Conservation (phyloP, 768 basidiomycete genomes). For the Serendipita sp. region DNA sequence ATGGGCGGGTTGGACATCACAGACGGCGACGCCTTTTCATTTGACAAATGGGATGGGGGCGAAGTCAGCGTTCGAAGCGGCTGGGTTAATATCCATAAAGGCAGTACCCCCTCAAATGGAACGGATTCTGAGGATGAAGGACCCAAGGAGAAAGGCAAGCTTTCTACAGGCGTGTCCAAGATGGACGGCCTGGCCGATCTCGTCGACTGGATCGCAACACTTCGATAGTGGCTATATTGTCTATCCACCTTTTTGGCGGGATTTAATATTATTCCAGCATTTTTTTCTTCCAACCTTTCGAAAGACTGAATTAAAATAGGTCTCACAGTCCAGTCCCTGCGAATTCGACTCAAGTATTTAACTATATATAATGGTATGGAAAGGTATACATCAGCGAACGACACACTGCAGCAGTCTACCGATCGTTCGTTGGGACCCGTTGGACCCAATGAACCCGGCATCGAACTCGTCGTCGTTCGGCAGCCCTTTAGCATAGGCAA, state of each 20-base stretch:
- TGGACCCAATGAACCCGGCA: no score
- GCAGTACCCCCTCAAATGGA: constrained; percentile 1
- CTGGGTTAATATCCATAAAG: constrained; percentile 9
- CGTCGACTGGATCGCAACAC: background rate
- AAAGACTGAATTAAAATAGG: background rate
- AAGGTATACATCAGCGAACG: no score
- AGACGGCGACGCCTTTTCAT: constrained; percentile 41
- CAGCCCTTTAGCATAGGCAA: no score
- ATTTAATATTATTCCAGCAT: background rate
- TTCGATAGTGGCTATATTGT: background rate
- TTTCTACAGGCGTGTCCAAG: background rate
- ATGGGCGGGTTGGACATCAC: constrained; percentile 51
- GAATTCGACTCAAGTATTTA: no score
- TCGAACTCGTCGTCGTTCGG: no score
- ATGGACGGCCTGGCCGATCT: background rate
- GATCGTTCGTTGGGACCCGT: no score
- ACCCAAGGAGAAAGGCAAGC: background rate
- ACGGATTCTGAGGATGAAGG: background rate
- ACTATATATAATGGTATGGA: no score
- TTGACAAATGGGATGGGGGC: constrained; percentile 73
- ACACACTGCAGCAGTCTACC: no score
- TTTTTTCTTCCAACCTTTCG: background rate
- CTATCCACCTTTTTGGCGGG: background rate
- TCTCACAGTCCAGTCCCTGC: no score
- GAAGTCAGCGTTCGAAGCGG: constrained; percentile 37